These are phyloP conservation scores for Coleophoma crateriformis DNA, from an alignment of 2,329 filamentous ascomycete species.

Conservation along the genomic window DNA sequence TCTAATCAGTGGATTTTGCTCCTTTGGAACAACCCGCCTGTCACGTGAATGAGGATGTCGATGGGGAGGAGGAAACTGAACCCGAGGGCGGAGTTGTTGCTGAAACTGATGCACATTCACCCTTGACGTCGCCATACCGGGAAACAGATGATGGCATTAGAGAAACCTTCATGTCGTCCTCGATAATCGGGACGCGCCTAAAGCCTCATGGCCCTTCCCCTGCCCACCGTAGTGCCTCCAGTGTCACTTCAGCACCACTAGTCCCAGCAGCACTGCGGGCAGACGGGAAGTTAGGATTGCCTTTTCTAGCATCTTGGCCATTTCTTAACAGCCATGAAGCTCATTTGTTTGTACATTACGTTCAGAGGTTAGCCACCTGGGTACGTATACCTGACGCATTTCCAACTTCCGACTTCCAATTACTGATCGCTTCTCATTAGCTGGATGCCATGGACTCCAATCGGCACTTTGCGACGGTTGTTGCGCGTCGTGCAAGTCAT, in stretches of 20 bases:
- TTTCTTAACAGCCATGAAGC: background rate
- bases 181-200: background rate
- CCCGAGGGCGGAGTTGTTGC: no score
- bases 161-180: background rate
- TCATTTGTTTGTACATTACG: background rate
- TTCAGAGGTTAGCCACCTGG: background rate
- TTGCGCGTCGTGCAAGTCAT: background rate
- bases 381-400: background rate
- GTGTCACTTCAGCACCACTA: background rate
- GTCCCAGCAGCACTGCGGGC: background rate
- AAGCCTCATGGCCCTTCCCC: background rate
- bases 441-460: constrained; percentile 36
- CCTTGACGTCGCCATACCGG: background rate
- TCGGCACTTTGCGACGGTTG: constrained; percentile 23
- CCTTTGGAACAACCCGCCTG: background rate
- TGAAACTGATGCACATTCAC: no score
- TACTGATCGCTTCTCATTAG: constrained; percentile 10
- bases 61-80: no score
- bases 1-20: background rate
- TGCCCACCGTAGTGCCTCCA: background rate
- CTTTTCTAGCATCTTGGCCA: background rate
- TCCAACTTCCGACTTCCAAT: background rate
- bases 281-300: no score
- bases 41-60: background rate
- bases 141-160: background rate